phyloP scores from a whole-genome alignment of 345 rosid genomes.

The Eucalyptus curtisii region DNA sequence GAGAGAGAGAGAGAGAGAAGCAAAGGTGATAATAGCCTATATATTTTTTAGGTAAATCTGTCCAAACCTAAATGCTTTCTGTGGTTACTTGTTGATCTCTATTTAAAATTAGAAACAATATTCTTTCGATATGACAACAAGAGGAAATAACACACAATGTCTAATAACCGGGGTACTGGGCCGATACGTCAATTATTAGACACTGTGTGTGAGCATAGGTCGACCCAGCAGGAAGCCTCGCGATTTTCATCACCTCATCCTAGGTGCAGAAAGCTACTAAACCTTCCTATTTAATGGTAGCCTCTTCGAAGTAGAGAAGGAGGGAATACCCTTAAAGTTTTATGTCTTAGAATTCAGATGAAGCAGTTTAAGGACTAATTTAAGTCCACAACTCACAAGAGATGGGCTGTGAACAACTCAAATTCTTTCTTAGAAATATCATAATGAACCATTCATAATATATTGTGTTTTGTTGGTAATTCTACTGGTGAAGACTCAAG shows the following conservation, averaged over 20 bases:
- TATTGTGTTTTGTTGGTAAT: background rate
- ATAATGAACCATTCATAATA: background rate
- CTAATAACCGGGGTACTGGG: too few relatives aligned
- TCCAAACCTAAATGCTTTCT: background rate
- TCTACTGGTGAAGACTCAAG: background rate
- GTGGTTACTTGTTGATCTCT: background rate
- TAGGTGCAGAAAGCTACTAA: too few relatives aligned
- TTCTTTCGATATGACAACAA: background rate
- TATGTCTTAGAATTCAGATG: too few relatives aligned
- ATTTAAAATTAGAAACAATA: background rate
- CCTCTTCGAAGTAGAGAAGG: too few relatives aligned
- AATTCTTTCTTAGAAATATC: background rate
- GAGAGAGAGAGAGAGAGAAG: background rate
- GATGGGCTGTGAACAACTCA: background rate
- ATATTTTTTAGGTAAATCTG: background rate
- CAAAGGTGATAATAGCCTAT: background rate
- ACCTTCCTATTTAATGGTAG: too few relatives aligned
- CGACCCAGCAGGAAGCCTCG: too few relatives aligned
- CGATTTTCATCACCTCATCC: too few relatives aligned
- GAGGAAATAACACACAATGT: background rate
- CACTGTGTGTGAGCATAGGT: too few relatives aligned
- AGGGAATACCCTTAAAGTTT: too few relatives aligned
- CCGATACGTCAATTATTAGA: too few relatives aligned
- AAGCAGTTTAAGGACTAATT: too few relatives aligned
- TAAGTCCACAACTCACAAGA: background rate